phyloP scores from a whole-genome alignment of 208 protist species.

The Trypanosoma caninum region DNA sequence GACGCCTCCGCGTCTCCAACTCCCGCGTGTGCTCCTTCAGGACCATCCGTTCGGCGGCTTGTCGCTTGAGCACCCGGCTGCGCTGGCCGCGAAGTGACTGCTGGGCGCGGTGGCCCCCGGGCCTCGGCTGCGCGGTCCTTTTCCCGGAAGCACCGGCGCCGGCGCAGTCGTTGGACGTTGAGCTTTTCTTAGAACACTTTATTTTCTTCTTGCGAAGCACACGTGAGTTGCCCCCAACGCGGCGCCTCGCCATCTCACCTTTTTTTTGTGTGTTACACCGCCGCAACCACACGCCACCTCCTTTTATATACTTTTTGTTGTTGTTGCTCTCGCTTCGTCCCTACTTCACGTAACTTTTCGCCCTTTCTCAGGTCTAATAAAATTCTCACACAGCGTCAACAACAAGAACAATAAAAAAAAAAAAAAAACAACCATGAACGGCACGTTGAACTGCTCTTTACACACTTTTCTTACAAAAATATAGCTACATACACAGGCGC shows the following conservation, averaged over 20 bases:
- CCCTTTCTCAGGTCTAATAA: too few relatives aligned
- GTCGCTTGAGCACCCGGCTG: slow-evolving; percentile 67
- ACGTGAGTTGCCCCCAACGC: slow-evolving; percentile 24
- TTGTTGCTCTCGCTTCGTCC: too few relatives aligned
- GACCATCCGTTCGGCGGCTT: slow-evolving; percentile 79
- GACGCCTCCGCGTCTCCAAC: slow-evolving; percentile 56
- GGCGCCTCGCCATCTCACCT: slow-evolving; percentile 23
- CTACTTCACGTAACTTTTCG: too few relatives aligned
- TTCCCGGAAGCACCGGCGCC: not conserved
- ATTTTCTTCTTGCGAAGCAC: slow-evolving; percentile 37
- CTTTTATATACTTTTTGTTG: too few relatives aligned
- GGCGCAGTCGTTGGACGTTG: not conserved
- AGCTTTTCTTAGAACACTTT: slow-evolving; percentile 32
- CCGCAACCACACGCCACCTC: too few relatives aligned
- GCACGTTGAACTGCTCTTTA: too few relatives aligned
- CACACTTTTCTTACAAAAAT: not conserved
- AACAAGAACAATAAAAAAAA: too few relatives aligned
- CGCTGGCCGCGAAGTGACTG: slow-evolving; percentile 31
- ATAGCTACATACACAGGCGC: too few relatives aligned
- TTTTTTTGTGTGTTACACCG: not conserved
- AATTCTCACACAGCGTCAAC: too few relatives aligned
- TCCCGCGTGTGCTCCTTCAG: slow-evolving; percentile 79
- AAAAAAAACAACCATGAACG: too few relatives aligned
- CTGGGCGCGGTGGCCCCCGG: slow-evolving; percentile 3
- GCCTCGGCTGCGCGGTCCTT: slow-evolving; percentile 11